Conservation (phyloP, 1,284 basidiomycete species). For the Xerocomus amazonicus region DNA sequence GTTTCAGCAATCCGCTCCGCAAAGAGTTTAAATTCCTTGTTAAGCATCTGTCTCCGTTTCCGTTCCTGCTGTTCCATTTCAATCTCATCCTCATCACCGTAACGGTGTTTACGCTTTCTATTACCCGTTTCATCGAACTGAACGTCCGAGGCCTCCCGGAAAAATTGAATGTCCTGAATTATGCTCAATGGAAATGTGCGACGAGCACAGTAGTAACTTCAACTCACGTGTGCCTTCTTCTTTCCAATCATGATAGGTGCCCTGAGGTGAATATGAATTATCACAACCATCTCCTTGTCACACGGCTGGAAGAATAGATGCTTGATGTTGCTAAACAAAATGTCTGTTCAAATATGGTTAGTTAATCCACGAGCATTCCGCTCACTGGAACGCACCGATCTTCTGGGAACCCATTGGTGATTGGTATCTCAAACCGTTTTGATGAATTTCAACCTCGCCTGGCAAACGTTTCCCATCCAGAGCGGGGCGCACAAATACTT, state of each 20-base stretch:
- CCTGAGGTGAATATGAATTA: conserved; percentile 92
- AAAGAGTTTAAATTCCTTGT: conserved; percentile 95
- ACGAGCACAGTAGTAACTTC: background rate
- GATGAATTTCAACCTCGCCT: conserved; percentile 96
- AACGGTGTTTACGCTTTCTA: conserved; percentile 93
- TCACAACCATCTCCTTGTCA: conserved; percentile 93
- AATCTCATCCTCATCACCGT: conserved; percentile 99
- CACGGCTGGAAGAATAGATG: conserved; percentile 99
- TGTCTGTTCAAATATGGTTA: conserved; percentile 50
- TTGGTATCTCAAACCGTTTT: conserved; percentile 94
- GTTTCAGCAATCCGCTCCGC: conserved; percentile 92
- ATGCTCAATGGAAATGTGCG: conserved; percentile 1
- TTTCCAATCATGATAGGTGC: conserved; percentile 99
- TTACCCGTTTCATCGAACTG: conserved; percentile 99
- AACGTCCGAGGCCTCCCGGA: conserved; percentile 96
- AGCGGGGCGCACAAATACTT: conserved; percentile 92
- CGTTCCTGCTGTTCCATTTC: conserved; percentile 98
- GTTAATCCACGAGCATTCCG: background rate
- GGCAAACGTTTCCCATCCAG: conserved; percentile 90
- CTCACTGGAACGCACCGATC: conserved; percentile 59
- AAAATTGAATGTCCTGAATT: conserved; percentile 91
- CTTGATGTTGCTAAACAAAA: conserved; percentile 97
- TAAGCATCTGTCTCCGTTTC: conserved; percentile 82
- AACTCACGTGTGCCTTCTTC: conserved; percentile 86
- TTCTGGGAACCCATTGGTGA: conserved; percentile 87